These are phyloP conservation scores for Dictyostelium discoideum DNA, from an alignment of 78 protist species.

Conservation along the genomic window dicty_2.7 NC_007091.3:3639001-3639500, in stretches of 20 bases:
- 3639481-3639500: conserved; percentile 18
- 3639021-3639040: not conserved
- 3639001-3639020: not conserved
- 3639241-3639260: not conserved
- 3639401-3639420: conserved; percentile 64
- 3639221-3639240: not conserved
- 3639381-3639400: conserved; percentile 30
- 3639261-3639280: not conserved
- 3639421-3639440: conserved; percentile 69
- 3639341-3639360: conserved; percentile 58
- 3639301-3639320: not conserved
- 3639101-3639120: not conserved
- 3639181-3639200: not conserved
- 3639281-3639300: not conserved
- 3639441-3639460: conserved; percentile 58
- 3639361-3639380: not conserved
- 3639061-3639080: conserved; percentile 27
- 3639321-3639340: conserved; percentile 43
- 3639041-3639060: not conserved
- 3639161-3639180: not conserved
- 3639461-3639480: not conserved
- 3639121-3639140: not conserved
- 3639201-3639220: not conserved
- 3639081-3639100: not conserved
- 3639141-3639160: not conserved